Evolutionary conservation across 352 stramenopile species (phyloP).

Genomic region (Phytopythium delawarense): DNA sequence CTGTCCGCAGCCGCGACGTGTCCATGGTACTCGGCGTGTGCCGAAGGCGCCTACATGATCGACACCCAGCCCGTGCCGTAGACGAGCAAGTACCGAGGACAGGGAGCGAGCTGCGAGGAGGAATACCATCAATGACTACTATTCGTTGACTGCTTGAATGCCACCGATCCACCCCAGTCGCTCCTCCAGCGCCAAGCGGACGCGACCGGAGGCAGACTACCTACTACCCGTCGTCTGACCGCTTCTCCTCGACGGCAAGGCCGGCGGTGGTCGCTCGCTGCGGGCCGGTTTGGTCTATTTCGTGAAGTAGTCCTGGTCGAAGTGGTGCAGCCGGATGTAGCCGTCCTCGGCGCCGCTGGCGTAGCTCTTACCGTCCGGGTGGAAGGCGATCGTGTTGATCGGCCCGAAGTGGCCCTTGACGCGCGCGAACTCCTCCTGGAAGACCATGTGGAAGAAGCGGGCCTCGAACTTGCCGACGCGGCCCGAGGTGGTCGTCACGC

Average conservation of each 20-base stretch:
- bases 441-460: constrained; percentile 98
- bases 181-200: not conserved
- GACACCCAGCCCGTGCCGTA: not conserved
- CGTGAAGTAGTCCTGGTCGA: constrained; percentile 98
- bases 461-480: constrained; percentile 93
- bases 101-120: not conserved
- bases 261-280: too few species aligned
- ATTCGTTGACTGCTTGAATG: not conserved
- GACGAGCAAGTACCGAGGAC: not conserved
- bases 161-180: too few species aligned
- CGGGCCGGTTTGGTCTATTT: constrained; percentile 9
- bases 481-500: constrained; percentile 95
- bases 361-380: constrained; percentile 98
- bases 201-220: too few species aligned
- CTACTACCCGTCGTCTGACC: not conserved
- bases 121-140: not conserved
- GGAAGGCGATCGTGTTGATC: constrained; percentile 99
- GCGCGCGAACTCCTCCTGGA: constrained; percentile 97
- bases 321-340: constrained; percentile 97
- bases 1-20: constrained; percentile 17
- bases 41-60: constrained; percentile 6
- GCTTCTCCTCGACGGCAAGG: too few species aligned
- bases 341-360: constrained; percentile 98
- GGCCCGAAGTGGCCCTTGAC: constrained; percentile 99
- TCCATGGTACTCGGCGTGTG: constrained; percentile 18